Conservation (phyloP, 768 basidiomycete genomes). For the Lactarius indigo region DNA sequence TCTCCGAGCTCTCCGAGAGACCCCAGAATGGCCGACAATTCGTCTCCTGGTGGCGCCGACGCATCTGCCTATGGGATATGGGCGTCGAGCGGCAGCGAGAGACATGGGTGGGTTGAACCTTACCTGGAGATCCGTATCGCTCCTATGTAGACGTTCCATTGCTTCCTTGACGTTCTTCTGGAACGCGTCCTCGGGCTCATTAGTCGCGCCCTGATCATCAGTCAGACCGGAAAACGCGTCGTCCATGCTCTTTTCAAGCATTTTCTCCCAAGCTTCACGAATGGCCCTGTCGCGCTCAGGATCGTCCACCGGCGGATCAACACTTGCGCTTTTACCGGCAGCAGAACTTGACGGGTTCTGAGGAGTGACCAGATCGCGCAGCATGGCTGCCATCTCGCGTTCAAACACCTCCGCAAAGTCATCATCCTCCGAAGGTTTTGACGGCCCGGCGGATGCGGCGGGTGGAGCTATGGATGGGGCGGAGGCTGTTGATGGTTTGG, state of each 20-base stretch:
- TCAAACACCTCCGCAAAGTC: slow-evolving; percentile 42
- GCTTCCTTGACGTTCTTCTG: slow-evolving; percentile 68
- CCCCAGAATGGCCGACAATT: slow-evolving; percentile 52
- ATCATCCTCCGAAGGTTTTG: slow-evolving; percentile 27
- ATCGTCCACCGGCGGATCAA: slow-evolving; percentile 27
- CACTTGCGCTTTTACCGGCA: slow-evolving; percentile 17
- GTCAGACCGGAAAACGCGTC: slow-evolving; percentile 26
- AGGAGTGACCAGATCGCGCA: slow-evolving; percentile 37
- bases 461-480: slow-evolving; percentile 21
- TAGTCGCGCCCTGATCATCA: slow-evolving; percentile 19
- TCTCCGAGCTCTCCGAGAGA: slow-evolving; percentile 42
- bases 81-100: slow-evolving; percentile 10
- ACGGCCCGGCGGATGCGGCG: slow-evolving; percentile 23
- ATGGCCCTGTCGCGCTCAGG: slow-evolving; percentile 40
- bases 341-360: slow-evolving; percentile 22
- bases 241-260: slow-evolving; percentile 63
- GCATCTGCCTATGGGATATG: slow-evolving; percentile 27
- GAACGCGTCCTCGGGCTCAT: slow-evolving; percentile 43
- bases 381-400: slow-evolving; percentile 43
- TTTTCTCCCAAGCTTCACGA: slow-evolving; percentile 66
- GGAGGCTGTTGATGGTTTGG: slow-evolving; percentile 21
- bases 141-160: slow-evolving; percentile 70
- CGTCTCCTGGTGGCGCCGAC: slow-evolving; percentile 34
- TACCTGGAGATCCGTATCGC: slow-evolving; percentile 55
- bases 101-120: background rate